Conservation (phyloP, 495 filamentous ascomycete genomes). For the Tuber brumale region DNA sequence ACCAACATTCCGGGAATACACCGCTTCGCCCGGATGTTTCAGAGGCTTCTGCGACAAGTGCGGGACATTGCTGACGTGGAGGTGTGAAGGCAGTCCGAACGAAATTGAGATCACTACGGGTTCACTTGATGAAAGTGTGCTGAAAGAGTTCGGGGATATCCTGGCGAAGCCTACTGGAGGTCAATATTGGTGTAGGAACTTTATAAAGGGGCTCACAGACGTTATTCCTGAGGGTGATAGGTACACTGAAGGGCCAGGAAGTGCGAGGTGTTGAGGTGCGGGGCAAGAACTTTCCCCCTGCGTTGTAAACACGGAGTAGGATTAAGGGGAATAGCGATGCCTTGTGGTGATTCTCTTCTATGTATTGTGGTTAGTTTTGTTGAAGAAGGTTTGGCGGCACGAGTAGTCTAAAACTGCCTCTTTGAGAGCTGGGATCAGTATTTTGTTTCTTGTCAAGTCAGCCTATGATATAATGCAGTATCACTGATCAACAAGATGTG, state of each 20-base stretch:
- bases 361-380: not conserved
- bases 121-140: not conserved
- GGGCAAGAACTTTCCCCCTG: not conserved
- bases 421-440: not conserved
- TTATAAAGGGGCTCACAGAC: conserved; percentile 14
- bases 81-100: not conserved
- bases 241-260: conserved; percentile 1
- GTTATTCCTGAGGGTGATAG: not conserved
- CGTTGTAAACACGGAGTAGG: not conserved
- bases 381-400: not conserved
- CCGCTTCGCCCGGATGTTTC: conserved; percentile 2
- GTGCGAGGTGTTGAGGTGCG: not conserved
- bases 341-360: not conserved
- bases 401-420: not conserved
- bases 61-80: conserved; percentile 17
- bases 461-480: not conserved
- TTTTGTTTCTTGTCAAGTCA: not conserved
- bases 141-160: not conserved
- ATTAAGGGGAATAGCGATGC: not conserved
- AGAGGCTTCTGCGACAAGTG: conserved; percentile 19
- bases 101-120: not conserved
- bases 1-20: conserved; percentile 15
- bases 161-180: not conserved
- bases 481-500: not conserved
- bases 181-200: conserved; percentile 11